Base-by-base conservation (phyloP, 139 green algal genomes). In the Volvox africanus region DNA sequence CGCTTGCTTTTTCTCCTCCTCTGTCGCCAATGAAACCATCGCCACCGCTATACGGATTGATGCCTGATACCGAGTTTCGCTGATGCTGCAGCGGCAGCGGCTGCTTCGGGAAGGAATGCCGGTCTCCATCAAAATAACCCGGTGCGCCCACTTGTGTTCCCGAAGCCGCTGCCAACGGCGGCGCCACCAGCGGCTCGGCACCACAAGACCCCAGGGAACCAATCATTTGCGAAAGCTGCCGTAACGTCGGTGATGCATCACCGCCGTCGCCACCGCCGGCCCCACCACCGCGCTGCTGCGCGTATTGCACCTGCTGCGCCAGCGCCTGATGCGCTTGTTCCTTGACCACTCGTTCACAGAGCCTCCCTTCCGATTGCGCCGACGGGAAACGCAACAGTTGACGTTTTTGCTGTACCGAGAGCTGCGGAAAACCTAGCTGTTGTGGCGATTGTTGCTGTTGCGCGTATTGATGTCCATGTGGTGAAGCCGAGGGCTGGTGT, bases 271-370 rank as follows among this genome's bases (percentile, higher is more conserved):
- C 71, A 1, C 71, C 71, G 71, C 71, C 20, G 71, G 32, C 17
- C 14, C 20, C 71, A 35, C 71, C 71, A 30, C 44, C 2, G 67
- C 67, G 67, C 22, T 28, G 67, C 14, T 1, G 28, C n/a, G n/a
- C n/a, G n/a, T n/a, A n/a, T n/a, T n/a, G n/a, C n/a, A n/a, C 36
- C 78, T 84, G 78, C 36, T 37, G 28, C 18, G 36, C 36, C 19
- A 84, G 14, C 1, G 78, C 78, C 36, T 84, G 36, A 44, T 84
- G 78, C 78, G 78, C 78, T 44, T 65, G 78, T 35, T 84, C 78
- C 19, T 13, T 21, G 21, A 65, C 36, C 36, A 84, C 36, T 14
- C 78, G 78, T 12, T 84, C 78, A 26, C 78, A 62, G 36, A 84
- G 78, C 36, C 78, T 35, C 21, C 26, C 78, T 24, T 84, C 78